Conservation (phyloP, 352 stramenopile species). For the Pythium periplocum region DNA sequence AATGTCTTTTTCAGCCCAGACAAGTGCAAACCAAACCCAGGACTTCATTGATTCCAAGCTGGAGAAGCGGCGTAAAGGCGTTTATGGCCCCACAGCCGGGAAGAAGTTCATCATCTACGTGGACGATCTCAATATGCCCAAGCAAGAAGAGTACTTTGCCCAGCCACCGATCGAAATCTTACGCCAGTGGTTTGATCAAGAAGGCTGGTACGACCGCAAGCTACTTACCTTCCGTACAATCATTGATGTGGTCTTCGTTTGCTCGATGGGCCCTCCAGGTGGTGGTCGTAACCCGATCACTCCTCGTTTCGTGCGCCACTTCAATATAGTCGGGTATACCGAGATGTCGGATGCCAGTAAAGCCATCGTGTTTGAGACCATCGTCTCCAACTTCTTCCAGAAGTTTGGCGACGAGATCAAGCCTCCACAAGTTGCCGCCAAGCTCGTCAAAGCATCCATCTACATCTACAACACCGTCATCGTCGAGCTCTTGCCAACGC, state of each 20-base stretch:
- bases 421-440: constrained; percentile 35
- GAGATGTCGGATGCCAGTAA: constrained; percentile 84
- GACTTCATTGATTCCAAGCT: constrained; percentile 93
- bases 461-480: constrained; percentile 85
- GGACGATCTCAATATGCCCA: constrained; percentile 96
- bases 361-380: constrained; percentile 78
- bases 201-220: constrained; percentile 94
- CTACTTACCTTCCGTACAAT: constrained; percentile 88
- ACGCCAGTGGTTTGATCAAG: constrained; percentile 93
- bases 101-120: constrained; percentile 93
- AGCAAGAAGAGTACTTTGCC: constrained; percentile 91
- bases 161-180: constrained; percentile 94
- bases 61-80: constrained; percentile 91
- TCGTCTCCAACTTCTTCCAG: constrained; percentile 64
- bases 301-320: constrained; percentile 70
- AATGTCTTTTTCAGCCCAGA: constrained; percentile 92
- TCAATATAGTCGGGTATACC: constrained; percentile 84
- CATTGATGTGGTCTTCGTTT: constrained; percentile 87
- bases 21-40: constrained; percentile 90
- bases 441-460: constrained; percentile 69
- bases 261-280: constrained; percentile 77
- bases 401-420: constrained; percentile 72
- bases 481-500: constrained; percentile 70
- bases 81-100: constrained; percentile 88
- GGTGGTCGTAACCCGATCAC: constrained; percentile 80